Conservation (phyloP, 108 stramenopile genomes). For the Cyclotella baltica region DNA sequence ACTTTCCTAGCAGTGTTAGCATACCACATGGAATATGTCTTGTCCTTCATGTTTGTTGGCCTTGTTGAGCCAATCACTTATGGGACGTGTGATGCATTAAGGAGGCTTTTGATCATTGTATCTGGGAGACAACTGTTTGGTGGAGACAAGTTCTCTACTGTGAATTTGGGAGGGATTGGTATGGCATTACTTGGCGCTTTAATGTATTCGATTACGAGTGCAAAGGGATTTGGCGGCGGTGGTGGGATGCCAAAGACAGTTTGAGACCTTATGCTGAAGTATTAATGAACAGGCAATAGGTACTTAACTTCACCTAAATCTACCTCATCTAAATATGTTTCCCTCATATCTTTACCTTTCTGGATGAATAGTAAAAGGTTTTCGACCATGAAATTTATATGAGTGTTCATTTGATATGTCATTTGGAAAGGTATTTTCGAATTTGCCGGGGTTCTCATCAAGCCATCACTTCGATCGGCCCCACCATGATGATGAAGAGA, state of each 20-base stretch:
- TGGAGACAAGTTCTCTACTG: slow-evolving; percentile 60
- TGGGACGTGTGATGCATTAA: slow-evolving; percentile 77
- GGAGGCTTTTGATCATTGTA: slow-evolving; percentile 75
- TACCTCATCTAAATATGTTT: not conserved
- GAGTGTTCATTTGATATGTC: too few species aligned
- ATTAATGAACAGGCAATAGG: slow-evolving; percentile 1
- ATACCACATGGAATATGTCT: slow-evolving; percentile 80
- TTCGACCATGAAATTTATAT: too few species aligned
- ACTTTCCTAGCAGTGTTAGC: slow-evolving; percentile 59
- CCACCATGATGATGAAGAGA: too few species aligned
- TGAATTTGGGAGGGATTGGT: slow-evolving; percentile 67
- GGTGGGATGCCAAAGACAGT: not conserved
- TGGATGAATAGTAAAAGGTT: too few species aligned
- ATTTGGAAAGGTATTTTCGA: too few species aligned
- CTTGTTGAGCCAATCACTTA: slow-evolving; percentile 79
- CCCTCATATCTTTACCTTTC: not conserved
- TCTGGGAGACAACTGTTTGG: slow-evolving; percentile 71
- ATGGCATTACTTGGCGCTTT: slow-evolving; percentile 73
- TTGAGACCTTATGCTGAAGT: too few species aligned
- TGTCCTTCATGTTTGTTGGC: slow-evolving; percentile 77
- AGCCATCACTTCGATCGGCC: too few species aligned
- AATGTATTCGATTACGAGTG: slow-evolving; percentile 62
- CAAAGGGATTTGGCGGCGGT: slow-evolving; percentile 24
- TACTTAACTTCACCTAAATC: too few species aligned
- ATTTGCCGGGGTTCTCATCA: too few species aligned